Percentiles rank a stretch among this genome's conserved stretches.
Conservation (phyloP, 805 yeast species). For the Jamesozyma piceae region DNA sequence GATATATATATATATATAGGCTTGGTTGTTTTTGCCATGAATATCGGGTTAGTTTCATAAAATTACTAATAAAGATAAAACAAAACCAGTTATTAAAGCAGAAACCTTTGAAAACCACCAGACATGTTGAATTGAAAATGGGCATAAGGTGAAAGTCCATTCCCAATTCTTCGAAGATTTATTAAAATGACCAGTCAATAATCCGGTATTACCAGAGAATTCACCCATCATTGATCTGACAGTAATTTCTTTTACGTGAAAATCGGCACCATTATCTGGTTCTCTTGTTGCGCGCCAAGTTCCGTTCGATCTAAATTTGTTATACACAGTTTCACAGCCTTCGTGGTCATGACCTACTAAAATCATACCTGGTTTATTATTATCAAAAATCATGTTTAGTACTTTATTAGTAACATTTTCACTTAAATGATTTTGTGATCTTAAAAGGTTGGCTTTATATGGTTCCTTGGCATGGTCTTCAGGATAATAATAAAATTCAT, state of each 20-base stretch:
- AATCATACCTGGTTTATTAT: conserved; percentile 62
- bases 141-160: conserved; percentile 65
- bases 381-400: conserved; percentile 60
- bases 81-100: conserved; percentile 33
- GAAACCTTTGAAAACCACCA: conserved; percentile 87
- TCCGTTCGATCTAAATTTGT: conserved; percentile 32
- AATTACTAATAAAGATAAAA: conserved; percentile 27
- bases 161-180: conserved; percentile 40
- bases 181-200: conserved; percentile 65
- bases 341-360: conserved; percentile 95
- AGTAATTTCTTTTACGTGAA: conserved; percentile 60
- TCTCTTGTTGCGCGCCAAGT: conserved; percentile 40
- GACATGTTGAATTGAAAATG: conserved; percentile 77
- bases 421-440: conserved; percentile 81
- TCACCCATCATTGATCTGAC: conserved; percentile 97
- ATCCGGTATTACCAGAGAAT: conserved; percentile 79
- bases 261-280: conserved; percentile 9
- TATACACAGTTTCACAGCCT: conserved; percentile 74
- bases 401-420: conserved; percentile 57
- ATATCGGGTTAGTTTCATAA: conserved; percentile 1
- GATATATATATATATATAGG: background rate
- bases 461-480: conserved; percentile 48
- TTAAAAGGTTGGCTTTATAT: conserved; percentile 57
- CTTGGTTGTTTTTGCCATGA: background rate
- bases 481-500: conserved; percentile 53